phyloP scores from a whole-genome alignment of 352 stramenopile species.

The Aphanomyces cochlioides region DNA sequence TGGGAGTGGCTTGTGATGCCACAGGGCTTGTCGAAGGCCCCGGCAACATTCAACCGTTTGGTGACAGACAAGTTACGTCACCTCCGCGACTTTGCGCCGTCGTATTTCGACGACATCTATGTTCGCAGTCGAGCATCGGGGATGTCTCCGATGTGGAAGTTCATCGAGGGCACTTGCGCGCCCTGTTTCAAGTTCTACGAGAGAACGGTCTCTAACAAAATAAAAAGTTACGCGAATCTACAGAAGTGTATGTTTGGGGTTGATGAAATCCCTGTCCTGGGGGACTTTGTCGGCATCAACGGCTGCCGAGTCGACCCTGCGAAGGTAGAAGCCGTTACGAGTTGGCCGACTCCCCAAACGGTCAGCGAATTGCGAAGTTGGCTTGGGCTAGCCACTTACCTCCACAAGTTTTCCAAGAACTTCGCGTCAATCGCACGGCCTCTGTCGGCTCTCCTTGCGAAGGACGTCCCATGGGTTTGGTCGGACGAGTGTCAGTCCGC shows the following conservation, averaged over 20 bases:
- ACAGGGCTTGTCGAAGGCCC: conserved; percentile 33
- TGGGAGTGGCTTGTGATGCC: conserved; percentile 41
- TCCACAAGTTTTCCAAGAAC: conserved; percentile 30
- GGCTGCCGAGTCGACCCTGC: conserved; percentile 12
- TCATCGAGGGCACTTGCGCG: conserved; percentile 32
- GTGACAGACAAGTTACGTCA: conserved; percentile 34
- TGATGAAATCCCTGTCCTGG: conserved; percentile 35
- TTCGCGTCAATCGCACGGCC: conserved; percentile 26
- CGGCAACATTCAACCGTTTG: conserved; percentile 42
- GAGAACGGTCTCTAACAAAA: conserved; percentile 37
- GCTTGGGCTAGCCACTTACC: conserved; percentile 27
- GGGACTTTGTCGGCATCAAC: conserved; percentile 31
- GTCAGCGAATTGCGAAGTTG: conserved; percentile 21
- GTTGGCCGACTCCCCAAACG: conserved; percentile 31
- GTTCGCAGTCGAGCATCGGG: conserved; percentile 30
- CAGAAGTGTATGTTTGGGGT: conserved; percentile 31
- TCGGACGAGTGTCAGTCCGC: conserved; percentile 7
- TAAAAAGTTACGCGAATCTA: conserved; percentile 35
- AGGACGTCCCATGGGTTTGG: conserved; percentile 20
- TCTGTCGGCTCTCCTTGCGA: conserved; percentile 2
- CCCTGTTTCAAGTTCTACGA: conserved; percentile 29
- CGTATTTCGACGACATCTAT: conserved; percentile 41
- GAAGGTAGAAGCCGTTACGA: conserved; percentile 26
- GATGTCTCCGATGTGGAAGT: conserved; percentile 21
- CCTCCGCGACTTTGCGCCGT: conserved; percentile 29